Percentiles rank a stretch among this genome's conserved stretches.
These are phyloP conservation scores for Cenchrus fungigraminus DNA, from an alignment of 176 grass and related monocot genomes.

Conservation along the genomic window DNA sequence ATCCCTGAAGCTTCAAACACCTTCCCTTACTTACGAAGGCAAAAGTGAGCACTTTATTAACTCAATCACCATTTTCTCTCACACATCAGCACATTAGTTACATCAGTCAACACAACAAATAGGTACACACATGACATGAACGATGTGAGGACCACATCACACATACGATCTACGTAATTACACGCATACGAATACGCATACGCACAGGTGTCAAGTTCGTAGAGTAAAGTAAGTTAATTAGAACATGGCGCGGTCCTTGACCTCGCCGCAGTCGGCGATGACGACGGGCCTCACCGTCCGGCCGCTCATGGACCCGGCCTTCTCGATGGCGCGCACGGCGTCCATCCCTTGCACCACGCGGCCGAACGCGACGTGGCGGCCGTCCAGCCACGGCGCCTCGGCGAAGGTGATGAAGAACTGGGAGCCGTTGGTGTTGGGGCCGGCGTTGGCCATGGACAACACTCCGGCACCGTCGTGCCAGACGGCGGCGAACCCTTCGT, in stretches of 20 bases:
- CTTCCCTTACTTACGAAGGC: background rate
- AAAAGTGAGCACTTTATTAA: background rate
- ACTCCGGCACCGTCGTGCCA: constrained; percentile 43
- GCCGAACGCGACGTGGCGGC: constrained; percentile 60
- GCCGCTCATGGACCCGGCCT: constrained; percentile 39
- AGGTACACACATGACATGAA: background rate
- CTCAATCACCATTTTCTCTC: background rate
- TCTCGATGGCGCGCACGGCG: constrained; percentile 30
- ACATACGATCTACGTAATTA: background rate
- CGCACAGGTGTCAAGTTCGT: background rate
- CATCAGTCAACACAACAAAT: background rate
- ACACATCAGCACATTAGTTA: background rate
- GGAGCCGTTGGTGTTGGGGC: constrained; percentile 65
- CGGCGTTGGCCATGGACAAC: constrained; percentile 68
- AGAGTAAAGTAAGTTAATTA: background rate
- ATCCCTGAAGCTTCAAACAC: background rate
- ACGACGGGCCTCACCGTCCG: constrained; percentile 43
- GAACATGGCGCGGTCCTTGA: background rate
- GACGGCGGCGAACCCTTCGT: constrained; percentile 42
- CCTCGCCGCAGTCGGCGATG: constrained; percentile 53
- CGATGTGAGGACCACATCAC: background rate
- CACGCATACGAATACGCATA: background rate
- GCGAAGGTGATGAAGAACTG: constrained; percentile 67
- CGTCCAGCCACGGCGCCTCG: constrained; percentile 57
- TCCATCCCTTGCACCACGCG: constrained; percentile 44